phyloP scores from a whole-genome alignment of 1,139 yeast genomes.

The Yamadazyma triangularis region DNA sequence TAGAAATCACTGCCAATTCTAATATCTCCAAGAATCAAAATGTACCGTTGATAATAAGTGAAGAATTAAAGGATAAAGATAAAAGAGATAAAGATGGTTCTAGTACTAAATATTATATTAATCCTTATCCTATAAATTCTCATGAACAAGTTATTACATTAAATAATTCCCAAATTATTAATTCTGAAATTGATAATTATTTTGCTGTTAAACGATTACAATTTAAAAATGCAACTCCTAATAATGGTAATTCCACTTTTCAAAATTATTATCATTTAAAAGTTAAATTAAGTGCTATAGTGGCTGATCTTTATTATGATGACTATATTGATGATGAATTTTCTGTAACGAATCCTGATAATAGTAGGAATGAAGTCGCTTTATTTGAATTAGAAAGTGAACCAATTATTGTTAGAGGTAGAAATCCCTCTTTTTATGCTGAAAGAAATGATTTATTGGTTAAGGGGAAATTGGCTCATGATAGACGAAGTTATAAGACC shows the following conservation, averaged over 20 bases:
- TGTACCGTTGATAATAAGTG: conserved; percentile 31
- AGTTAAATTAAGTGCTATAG: conserved; percentile 41
- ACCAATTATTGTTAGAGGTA: conserved; percentile 61
- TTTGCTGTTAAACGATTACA: conserved; percentile 44
- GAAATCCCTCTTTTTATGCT: conserved; percentile 61
- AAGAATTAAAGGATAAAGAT: conserved; percentile 22
- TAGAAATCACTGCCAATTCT: conserved; percentile 36
- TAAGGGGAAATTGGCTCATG: conserved; percentile 21
- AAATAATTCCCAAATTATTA: conserved; percentile 19
- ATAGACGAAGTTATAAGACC: conserved; percentile 17
- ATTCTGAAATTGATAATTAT: conserved; percentile 28
- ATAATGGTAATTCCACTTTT: conserved; percentile 53
- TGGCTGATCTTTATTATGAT: conserved; percentile 41
- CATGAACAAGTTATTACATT: conserved; percentile 29
- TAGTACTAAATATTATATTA: conserved; percentile 16
- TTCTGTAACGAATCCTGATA: conserved; percentile 14
- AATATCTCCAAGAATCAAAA: conserved; percentile 23
- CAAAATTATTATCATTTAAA: conserved; percentile 55
- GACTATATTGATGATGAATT: conserved; percentile 36
- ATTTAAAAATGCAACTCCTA: conserved; percentile 61
- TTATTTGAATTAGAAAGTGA: conserved; percentile 35
- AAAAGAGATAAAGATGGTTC: conserved; percentile 12
- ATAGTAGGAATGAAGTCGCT: conserved; percentile 29
- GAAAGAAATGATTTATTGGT: conserved; percentile 50
- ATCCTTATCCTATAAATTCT: conserved; percentile 17